Base-by-base conservation (phyloP, 1,284 basidiomycete species). In the Heterobasidion irregulare region DNA sequence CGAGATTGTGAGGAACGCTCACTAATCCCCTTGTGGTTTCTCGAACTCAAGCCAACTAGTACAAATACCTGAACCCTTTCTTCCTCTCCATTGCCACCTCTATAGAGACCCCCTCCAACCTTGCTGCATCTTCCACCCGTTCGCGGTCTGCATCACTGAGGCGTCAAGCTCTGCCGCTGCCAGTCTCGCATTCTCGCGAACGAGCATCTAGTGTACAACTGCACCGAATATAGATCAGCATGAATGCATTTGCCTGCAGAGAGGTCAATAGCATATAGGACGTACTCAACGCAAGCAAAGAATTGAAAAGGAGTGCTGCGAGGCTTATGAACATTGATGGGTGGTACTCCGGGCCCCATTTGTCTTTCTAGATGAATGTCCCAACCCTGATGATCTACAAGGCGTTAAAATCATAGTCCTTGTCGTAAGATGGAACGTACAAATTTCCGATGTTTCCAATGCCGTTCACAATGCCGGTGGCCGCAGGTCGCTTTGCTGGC, bases 401-500 rank as follows among this genome's bases (percentile, higher is more conserved):
- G 43, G 32, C 4, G 44, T 38, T 6, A 54, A 45, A 47, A 19
- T 33, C n/a, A 16, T 6, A 3, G 16, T 15, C 12, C 6, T 15
- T 44, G n/a, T n/a, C 44, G 13, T 33, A 41, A 26, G 47, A 47
- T 10, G 44, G 32, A 53, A 16, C 72, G 26, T 46, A 74, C 70
- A 74, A 56, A 55, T 70, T 74, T 1, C 72, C 72, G 7, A 72
- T 60, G 55, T 73, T 74, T 1, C 72, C 72, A 52, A 74, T 69
- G 7, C 70, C 72, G 56, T 75, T 75, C 5, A 73, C 69, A 43
- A 72, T 66, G 0, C 66, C 75, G 35, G 80, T 77, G 0, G 75
- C 75, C 0, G 71, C 76, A 6, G 77, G 71, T 19, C 79, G 70
- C 59, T 78, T 81, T 61, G 82, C 79, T 34, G 84, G 84, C 35